Base-by-base conservation (phyloP, 306 rosid species). In the Cucumis hystrix region DNA sequence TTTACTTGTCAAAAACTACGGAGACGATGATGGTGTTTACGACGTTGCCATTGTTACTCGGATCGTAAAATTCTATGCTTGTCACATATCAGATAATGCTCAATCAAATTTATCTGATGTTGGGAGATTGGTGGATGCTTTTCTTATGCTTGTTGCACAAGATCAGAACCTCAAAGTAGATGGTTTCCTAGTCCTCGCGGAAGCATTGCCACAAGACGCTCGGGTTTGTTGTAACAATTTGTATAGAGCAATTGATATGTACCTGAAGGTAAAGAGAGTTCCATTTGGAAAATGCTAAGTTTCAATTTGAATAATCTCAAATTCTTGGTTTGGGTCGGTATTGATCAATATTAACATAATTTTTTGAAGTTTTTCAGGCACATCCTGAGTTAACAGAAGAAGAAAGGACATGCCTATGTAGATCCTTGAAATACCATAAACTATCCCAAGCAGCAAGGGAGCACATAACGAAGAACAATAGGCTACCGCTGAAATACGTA, bases 91-190 rank as follows among this genome's bases (percentile, higher is more conserved):
- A 45, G 80, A 75, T 63, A 79, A 86, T 58, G 59, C 74, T 57
- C 80, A 80, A 10, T 85, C 86, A 6, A 89, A 90, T 75, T 49
- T 85, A 52, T 75, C 80, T 2, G 75, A 8, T n/a, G 88, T 94
- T 69, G 96, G 93, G 60, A 89, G 82, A 69, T 67, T 94, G 79
- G 88, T 90, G 56, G 98, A 94, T 40, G 92, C 84, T 2, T 91
- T 86, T 88, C 97, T 89, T 33, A 16, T 76, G 58, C 79, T 86
- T 5, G 82, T 90, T 76, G 94, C 98, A 60, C 87, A 83, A 33
- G 98, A 94, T 78, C 80, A 78, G 80, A 89, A 85, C 63, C 90
- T 94, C 30, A 43, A 74, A 59, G 83, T 73, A 61, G 83, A 83
- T 47, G 76, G 60, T 80, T 90, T 94, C 85, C 87, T 63, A 76